These are phyloP conservation scores for Draba incana DNA, from an alignment of 345 rosid species.

Conservation along the genomic window DNA sequence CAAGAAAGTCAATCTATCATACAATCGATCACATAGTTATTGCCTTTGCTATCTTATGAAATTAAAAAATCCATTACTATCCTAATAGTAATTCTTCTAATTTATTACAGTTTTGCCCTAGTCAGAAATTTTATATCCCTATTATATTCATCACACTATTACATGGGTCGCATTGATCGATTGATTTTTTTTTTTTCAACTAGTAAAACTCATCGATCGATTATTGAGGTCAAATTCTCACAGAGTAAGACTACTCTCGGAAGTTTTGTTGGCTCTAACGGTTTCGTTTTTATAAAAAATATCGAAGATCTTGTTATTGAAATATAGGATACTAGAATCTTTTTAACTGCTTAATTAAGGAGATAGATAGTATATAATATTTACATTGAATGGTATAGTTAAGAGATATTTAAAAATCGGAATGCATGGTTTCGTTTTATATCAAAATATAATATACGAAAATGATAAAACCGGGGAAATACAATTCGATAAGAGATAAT, in stretches of 20 bases:
- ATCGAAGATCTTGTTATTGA: neutral
- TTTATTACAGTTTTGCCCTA: neutral
- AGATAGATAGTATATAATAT: neutral
- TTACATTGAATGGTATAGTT: neutral
- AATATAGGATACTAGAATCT: no score
- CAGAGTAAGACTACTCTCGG: neutral
- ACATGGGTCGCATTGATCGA: neutral
- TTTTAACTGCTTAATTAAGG: neutral
- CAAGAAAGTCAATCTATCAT: slow-evolving; percentile 19
- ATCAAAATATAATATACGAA: neutral
- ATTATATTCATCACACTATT: neutral
- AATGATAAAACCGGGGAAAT: neutral
- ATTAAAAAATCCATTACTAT: neutral
- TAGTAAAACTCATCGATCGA: no score
- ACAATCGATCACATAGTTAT: slow-evolving; percentile 26
- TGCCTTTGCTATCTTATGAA: neutral
- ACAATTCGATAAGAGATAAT: no score
- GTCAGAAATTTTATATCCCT: neutral
- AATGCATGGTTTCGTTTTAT: neutral
- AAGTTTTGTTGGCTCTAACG: neutral
- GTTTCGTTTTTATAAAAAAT: no score
- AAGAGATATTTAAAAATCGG: neutral
- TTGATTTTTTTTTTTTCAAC: no score
- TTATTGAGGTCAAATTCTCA: neutral
- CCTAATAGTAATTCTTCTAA: no score